Evolutionary conservation across 1,284 basidiomycete genomes (phyloP), one percentile per base, ranked within the genome.

Genomic region (Puccinia triticina): DNA sequence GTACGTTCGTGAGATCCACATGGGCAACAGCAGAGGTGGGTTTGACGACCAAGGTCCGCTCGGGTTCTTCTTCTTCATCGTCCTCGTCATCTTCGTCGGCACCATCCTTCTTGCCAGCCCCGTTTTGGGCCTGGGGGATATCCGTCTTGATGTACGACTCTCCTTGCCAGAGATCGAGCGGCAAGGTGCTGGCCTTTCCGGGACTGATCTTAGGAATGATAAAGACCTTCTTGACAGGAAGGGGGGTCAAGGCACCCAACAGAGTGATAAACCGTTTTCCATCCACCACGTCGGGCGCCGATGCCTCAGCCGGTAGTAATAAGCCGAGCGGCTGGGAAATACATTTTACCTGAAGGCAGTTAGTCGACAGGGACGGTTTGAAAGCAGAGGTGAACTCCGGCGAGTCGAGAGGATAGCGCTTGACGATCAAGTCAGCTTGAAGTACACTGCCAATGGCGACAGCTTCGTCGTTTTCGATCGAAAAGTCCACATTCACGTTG

Each of bases 151-250:
- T 90, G 18, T 90, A 90, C 85, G 94, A 92, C 84, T 91, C 91
- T 67, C 93, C 93, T 88, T 98, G 94, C 92, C 93, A 95, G 61
- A 98, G 88, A 87, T 96, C 94, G 83, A 96, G 90, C 21, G 90
- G 91, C 71, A 94, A 88, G 83, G 88, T 88, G 84, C 76, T 89
- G 78, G 88, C 88, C 64, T 87, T 87, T 53, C 89, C 90, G n/a
- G 89, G 89, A 8, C 91, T 87, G 50, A 90, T 89, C 37, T 93
- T 91, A n/a, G 92, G 91, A 84, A 97, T 89, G 23, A 90, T 89
- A 73, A 93, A 89, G 7, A 89, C 89, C 76, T 95, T 89, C 83
- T 95, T 89, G 48, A 91, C 91, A 53, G 96, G 95, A 18, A 96
- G 88, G 0, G 93, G 91, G 0, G 94, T 94, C 85, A 93, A 92